Percentiles rank a stretch among this genome's conserved stretches.
Evolutionary conservation across 2,329 filamentous ascomycete species (phyloP).

Genomic region (Ophiobolus disseminans): DNA sequence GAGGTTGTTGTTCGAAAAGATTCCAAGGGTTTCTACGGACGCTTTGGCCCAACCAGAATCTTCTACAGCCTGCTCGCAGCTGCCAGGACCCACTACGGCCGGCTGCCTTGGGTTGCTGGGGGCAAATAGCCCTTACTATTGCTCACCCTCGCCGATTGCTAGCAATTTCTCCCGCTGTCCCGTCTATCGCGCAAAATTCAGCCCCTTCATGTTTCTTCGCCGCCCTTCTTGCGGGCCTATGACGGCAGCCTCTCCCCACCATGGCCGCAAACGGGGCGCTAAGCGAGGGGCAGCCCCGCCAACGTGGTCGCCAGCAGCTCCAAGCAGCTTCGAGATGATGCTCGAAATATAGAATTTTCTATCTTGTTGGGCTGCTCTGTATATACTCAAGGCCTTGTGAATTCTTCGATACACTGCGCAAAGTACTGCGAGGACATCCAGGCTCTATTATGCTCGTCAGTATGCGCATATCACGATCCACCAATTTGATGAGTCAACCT

Average conservation of each 20-base stretch:
- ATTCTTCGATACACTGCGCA: no score
- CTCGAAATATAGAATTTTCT: no score
- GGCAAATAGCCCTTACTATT: slow-evolving; percentile 8
- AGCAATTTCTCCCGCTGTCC: slow-evolving; percentile 6
- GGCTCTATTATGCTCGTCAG: not conserved
- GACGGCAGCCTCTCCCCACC: slow-evolving; percentile 22
- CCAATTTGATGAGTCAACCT: no score
- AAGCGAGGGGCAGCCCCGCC: slow-evolving; percentile 22
- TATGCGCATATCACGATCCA: no score
- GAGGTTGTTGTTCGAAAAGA: slow-evolving; percentile 25
- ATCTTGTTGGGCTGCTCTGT: no score
- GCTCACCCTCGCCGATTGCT: not conserved
- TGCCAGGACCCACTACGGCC: slow-evolving; percentile 28
- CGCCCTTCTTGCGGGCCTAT: slow-evolving; percentile 10
- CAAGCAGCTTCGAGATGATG: not conserved
- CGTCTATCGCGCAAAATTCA: slow-evolving; percentile 11
- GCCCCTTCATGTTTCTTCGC: slow-evolving; percentile 4
- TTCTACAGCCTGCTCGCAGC: slow-evolving; percentile 21
- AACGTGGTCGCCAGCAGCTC: not conserved
- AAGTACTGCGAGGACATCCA: not conserved
- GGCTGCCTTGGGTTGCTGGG: slow-evolving; percentile 23
- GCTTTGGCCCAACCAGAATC: slow-evolving; percentile 25
- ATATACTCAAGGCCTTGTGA: no score
- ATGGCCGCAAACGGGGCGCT: slow-evolving; percentile 15
- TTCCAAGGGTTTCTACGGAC: slow-evolving; percentile 29